Evolutionary conservation across 2,329 filamentous ascomycete genomes (phyloP).

Genomic region (Tothia fuscella): DNA sequence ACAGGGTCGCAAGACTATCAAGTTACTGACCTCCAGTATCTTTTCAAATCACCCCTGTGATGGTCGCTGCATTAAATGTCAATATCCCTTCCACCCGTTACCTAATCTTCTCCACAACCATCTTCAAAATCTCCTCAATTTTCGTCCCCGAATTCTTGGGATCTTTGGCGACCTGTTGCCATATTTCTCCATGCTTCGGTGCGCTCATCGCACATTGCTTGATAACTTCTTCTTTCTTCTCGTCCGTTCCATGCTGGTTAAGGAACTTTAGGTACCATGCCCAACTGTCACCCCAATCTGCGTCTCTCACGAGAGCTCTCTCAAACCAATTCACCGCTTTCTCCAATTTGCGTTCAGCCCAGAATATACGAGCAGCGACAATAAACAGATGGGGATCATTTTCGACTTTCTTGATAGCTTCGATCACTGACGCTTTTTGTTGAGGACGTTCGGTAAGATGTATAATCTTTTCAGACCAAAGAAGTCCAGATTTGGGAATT

Average conservation of each 20-base stretch:
- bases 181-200: constrained; percentile 83
- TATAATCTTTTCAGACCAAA: constrained; percentile 95
- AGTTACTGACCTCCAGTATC: no score
- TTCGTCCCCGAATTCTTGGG: constrained; percentile 65
- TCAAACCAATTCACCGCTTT: constrained; percentile 97
- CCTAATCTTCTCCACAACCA: constrained; percentile 50
- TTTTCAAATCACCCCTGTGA: no score
- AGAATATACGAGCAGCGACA: constrained; percentile 89
- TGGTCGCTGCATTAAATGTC: not conserved
- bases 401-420: constrained; percentile 95
- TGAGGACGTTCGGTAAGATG: constrained; percentile 84
- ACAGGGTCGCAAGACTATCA: no score
- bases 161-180: constrained; percentile 78
- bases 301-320: constrained; percentile 79
- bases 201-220: constrained; percentile 71
- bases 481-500: constrained; percentile 71
- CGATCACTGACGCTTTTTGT: constrained; percentile 78
- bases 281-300: constrained; percentile 85
- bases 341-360: constrained; percentile 82
- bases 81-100: not conserved
- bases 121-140: constrained; percentile 69
- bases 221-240: constrained; percentile 79
- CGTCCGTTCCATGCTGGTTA: constrained; percentile 80
- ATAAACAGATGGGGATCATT: constrained; percentile 83
- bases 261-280: constrained; percentile 97